A percentile compares a stretch with the other conserved stretches of the same genome.
These are phyloP conservation scores for Ceratocystis eucalypticola DNA, from an alignment of 2,329 filamentous ascomycete genomes.

Conservation along the genomic window DNA sequence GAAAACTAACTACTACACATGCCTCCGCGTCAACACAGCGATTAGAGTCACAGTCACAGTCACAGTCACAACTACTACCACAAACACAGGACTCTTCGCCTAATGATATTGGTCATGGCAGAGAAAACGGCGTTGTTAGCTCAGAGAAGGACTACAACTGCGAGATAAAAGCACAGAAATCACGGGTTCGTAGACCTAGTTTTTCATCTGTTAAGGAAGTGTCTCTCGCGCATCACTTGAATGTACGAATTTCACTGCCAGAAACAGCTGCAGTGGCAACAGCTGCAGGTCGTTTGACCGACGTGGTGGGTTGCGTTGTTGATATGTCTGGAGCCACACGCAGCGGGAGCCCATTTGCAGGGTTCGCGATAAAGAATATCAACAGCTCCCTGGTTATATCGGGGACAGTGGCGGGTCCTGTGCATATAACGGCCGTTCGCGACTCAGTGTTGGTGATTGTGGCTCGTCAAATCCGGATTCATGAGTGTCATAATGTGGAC, in stretches of 20 bases:
- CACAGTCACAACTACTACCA: not conserved
- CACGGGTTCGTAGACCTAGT: slow-evolving; percentile 42
- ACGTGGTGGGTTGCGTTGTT: slow-evolving; percentile 57
- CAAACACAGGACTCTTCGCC: not conserved
- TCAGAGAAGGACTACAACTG: slow-evolving; percentile 40
- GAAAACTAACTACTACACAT: slow-evolving; percentile 32
- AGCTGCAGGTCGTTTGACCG: slow-evolving; percentile 58
- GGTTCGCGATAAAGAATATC: slow-evolving; percentile 53
- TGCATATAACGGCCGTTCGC: slow-evolving; percentile 64
- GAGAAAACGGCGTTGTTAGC: not conserved
- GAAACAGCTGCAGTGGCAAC: slow-evolving; percentile 56
- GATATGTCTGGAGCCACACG: slow-evolving; percentile 59
- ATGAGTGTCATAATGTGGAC: slow-evolving; percentile 67
- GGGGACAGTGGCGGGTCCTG: slow-evolving; percentile 64
- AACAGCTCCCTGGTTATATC: slow-evolving; percentile 59
- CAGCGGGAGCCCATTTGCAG: slow-evolving; percentile 52
- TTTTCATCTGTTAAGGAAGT: slow-evolving; percentile 50
- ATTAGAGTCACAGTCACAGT: not conserved
- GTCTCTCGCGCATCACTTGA: slow-evolving; percentile 50
- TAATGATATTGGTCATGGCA: slow-evolving; percentile 23
- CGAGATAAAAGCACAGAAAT: slow-evolving; percentile 34
- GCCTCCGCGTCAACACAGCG: slow-evolving; percentile 22
- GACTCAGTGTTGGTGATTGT: slow-evolving; percentile 65
- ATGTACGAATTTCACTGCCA: slow-evolving; percentile 66
- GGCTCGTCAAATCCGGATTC: slow-evolving; percentile 83